phyloP scores from a whole-genome alignment of 2,329 filamentous ascomycete species.

The Aspergillus novoparasiticus region DNA sequence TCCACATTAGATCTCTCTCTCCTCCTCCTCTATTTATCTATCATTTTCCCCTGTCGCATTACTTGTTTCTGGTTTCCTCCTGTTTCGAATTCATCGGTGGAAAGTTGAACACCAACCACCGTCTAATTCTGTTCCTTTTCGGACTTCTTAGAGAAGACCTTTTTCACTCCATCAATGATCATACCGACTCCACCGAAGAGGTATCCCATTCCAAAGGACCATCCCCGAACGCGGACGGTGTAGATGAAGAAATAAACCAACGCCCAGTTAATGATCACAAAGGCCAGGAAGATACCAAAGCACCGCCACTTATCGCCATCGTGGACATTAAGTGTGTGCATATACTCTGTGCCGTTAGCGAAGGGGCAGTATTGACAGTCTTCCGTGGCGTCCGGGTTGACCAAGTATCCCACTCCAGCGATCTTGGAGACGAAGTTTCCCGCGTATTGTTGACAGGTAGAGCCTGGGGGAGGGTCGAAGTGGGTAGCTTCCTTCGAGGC shows the following conservation, averaged over 20 bases:
- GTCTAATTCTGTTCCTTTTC: conserved; percentile 21
- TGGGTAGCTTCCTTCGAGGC: conserved; percentile 59
- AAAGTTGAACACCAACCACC: neutral
- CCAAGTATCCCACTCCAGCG: conserved; percentile 61
- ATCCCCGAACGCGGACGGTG: conserved; percentile 69
- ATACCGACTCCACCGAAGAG: conserved; percentile 56
- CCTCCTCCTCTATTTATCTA: neutral
- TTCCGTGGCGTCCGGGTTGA: conserved; percentile 59
- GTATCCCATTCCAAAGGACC: conserved; percentile 68
- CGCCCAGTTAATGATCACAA: conserved; percentile 70
- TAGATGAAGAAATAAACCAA: conserved; percentile 79
- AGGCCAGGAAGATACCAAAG: conserved; percentile 73
- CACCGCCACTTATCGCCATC: conserved; percentile 68
- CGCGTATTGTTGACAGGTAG: conserved; percentile 68
- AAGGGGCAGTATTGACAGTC: conserved; percentile 74
- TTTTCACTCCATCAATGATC: conserved; percentile 37
- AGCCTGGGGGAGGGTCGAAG: conserved; percentile 66
- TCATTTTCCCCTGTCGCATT: neutral
- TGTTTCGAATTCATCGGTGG: neutral
- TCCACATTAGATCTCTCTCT: neutral
- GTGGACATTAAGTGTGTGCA: conserved; percentile 59
- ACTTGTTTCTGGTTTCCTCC: neutral
- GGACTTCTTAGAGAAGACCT: conserved; percentile 27
- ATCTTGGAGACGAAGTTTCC: conserved; percentile 56
- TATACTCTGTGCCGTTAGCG: conserved; percentile 65